Evolutionary conservation across 169 alveolate species (phyloP), one percentile per base, ranked within the genome.

Genomic region (Perkinsus marinus): DNA sequence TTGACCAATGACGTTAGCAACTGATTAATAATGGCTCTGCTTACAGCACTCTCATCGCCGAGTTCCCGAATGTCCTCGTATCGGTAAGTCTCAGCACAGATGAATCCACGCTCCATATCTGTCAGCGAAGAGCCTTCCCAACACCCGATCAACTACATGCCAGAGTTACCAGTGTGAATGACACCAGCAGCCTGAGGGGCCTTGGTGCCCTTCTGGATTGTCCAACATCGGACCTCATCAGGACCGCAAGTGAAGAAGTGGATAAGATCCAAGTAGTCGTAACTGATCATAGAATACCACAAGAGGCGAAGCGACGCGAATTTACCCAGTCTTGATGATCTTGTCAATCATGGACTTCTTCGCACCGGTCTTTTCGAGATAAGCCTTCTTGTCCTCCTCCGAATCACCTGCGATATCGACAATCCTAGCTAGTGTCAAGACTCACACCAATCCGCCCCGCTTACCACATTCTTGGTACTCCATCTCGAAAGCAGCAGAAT

Each of bases 181-280:
- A 94, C 94, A 0, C 97, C 97, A 0, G 97, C 96, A 6, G 95
- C 95, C 39, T 92, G 93, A 7, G 95, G 93, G 39, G 93, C 94
- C 39, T 92, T 41, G 79, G 69, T 90, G 43, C 94, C 94, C 43
- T 68, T 47, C 30, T 95, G 92, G 39, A 94, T 91, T 43, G 96
- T 92, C 99, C 99, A 99, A 95, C 99, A 98, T 93, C 98, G 97
- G 68, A 98, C 99, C 94, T 99, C 99, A 96, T 99, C 99, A 90
- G 98, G 99, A 37, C 99, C 99, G 93, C 99, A 99, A 39, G 99
- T 99, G 97, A 98, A 99, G 96, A 96, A 99, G 96, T 99, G 99
- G 57, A 98, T 97, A 69, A 99, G 96, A 92, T 98, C 95, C 57
- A 97, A 93, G 22, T 57, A 57, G 79, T 57, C 79, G 79, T 57